Base-by-base conservation (phyloP, 2,329 filamentous ascomycete genomes). In the Monosporascus cannonballus region DNA sequence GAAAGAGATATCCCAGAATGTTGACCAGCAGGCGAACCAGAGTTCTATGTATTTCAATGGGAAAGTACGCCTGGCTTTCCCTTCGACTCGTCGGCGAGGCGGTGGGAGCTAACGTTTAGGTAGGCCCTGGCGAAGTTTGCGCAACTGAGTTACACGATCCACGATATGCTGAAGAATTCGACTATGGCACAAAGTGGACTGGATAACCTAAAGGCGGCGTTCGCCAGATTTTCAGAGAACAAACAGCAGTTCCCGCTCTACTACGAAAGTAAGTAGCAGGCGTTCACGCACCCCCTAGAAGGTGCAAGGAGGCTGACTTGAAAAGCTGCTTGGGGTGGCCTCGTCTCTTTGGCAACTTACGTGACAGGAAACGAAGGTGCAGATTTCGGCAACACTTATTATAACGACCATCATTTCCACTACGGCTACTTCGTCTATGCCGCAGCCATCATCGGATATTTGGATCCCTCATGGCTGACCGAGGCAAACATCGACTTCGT, bases 31-130 rank as follows among this genome's bases (percentile, higher is more conserved):
- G 64, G 83, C 84, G 5, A 82, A 94, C 57, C 74, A 89, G 37
- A 81, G 93, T 66, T 96, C 90, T 38, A 92, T 96, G 84, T 97
- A 97, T 70, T 96, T 87, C 69, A 89, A 88, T 60, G 94, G 94
- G 61, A 97, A 93, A 76, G 87, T 80, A 69, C 55, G 7, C 14
- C 24, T 58, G n/a, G 36, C 17, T 4, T 7, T 47, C 20, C 59
- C 30, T 25, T n/a, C 17, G 42, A 46, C 42, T 46, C 56, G 67
- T 37, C 74, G 44, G 48, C 36, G 74, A 25, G 18, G 17, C 9
- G 14, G 9, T 20, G 18, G 18, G 39, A 42, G 20, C 51, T 61
- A 49, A 64, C 49, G 34, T 3, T 49, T 52, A 5, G 37, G 30
- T 44, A 84, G 81, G 82, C 84, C 1, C 72, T 94, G 18, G 86